Evolutionary conservation across 805 yeast species (phyloP).

Genomic region (Starmerella apicola): DNA sequence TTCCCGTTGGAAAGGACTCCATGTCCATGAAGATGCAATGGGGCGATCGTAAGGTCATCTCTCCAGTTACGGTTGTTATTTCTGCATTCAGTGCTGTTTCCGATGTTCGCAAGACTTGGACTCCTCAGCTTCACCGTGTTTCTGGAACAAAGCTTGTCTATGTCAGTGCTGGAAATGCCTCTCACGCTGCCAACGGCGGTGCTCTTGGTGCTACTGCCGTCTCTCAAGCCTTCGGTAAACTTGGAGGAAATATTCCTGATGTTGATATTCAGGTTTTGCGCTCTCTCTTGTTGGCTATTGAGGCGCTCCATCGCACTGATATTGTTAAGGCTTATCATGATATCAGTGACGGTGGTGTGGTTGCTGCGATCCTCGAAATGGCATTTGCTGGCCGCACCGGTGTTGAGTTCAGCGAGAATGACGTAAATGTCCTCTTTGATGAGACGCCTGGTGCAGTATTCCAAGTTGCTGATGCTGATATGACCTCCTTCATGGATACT

Average conservation of each 20-base stretch:
- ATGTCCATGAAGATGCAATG: slow-evolving; percentile 99
- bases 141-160: slow-evolving; percentile 67
- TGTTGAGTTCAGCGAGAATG: slow-evolving; percentile 38
- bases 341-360: slow-evolving; percentile 90
- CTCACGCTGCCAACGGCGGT: slow-evolving; percentile 28
- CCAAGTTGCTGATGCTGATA: slow-evolving; percentile 51
- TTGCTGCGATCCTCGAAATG: slow-evolving; percentile 82
- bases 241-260: slow-evolving; percentile 73
- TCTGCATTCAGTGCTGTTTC: slow-evolving; percentile 86
- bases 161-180: slow-evolving; percentile 36
- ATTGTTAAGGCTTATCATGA: slow-evolving; percentile 84
- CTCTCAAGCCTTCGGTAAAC: slow-evolving; percentile 82
- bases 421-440: slow-evolving; percentile 54
- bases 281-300: slow-evolving; percentile 54
- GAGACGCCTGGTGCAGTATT: slow-evolving; percentile 95
- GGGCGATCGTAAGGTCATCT: slow-evolving; percentile 71
- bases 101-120: slow-evolving; percentile 86
- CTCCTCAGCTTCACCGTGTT: slow-evolving; percentile 58
- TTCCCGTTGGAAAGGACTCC: slow-evolving; percentile 98
- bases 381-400: slow-evolving; percentile 94
- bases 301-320: slow-evolving; percentile 53
- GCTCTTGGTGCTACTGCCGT: slow-evolving; percentile 82
- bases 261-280: slow-evolving; percentile 57
- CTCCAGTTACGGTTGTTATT: slow-evolving; percentile 84
- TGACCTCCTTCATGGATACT: slow-evolving; percentile 41